Evolutionary conservation across 345 rosid genomes (phyloP), one percentile per base, ranked within the genome.

Genomic region (Gossypium raimondii): DNA sequence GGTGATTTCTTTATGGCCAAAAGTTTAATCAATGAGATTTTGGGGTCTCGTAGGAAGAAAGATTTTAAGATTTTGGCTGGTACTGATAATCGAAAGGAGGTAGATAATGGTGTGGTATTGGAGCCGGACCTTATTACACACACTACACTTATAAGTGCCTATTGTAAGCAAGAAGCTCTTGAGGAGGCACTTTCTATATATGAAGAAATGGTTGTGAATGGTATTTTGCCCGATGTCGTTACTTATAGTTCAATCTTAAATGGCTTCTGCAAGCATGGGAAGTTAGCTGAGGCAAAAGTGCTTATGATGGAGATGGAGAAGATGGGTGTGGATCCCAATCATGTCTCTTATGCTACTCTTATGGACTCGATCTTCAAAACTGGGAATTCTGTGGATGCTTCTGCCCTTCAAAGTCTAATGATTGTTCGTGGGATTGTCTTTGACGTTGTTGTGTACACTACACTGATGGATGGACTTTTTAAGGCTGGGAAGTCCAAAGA

Each of bases 391-490:
- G 76, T 78, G 80, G 88, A 89, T 67, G 91, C 95, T 70, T 84
- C 88, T 80, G 84, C 88, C 60, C 86, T 87, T 70, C 89, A 89
- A 75, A 78, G 89, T 78, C 95, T 88, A 81, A 91, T 92, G 92
- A 77, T 91, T 58, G 89, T 87, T 76, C 89, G 88, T 34, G 97
- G 97, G 45, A 79, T 88, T 72, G 50, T 88, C 67, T 86, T 94
- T 78, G 93, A 94, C 83, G 81, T 91, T 80, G 88, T 89, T 80
- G 78, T 87, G 69, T 92, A 85, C 85, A 92, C 97, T 48, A 77
- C 84, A 74, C 73, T 94, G 83, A 81, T 94, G 77, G 90, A 91
- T 80, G 92, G 98, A 44, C 86, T 90, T 75, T 92, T 88, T 78
- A 92, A 92, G 88, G 73, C 87, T 62, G 91, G 93, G 29, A 86